A percentile compares a stretch with the other conserved stretches of the same genome.
phyloP scores from a whole-genome alignment of 805 yeast species.

The Candida tallmaniae region DNA sequence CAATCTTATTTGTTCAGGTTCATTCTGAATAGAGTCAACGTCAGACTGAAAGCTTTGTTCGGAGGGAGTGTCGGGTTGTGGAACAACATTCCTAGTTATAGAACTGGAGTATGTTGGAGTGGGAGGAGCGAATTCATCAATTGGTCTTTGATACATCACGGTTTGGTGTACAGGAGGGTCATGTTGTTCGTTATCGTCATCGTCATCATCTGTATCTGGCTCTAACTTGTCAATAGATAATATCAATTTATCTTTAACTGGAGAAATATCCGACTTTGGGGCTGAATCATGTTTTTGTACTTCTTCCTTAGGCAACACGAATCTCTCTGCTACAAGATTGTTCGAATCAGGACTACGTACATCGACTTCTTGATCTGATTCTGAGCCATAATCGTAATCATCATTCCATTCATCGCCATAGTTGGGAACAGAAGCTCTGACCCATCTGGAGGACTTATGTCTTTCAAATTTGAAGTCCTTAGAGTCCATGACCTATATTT shows the following conservation, averaged over 20 bases:
- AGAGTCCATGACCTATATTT: too few species aligned
- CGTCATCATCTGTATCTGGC: conserved; percentile 3
- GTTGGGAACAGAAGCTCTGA: conserved; percentile 36
- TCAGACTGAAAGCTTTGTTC: conserved; percentile 36
- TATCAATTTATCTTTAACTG: conserved; percentile 18
- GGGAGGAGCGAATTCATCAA: conserved; percentile 19
- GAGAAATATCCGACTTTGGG: neutral
- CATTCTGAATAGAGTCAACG: conserved; percentile 37
- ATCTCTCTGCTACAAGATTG: conserved; percentile 12
- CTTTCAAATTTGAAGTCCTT: conserved; percentile 40
- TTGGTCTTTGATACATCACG: neutral
- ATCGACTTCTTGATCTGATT: conserved; percentile 9
- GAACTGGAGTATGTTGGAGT: conserved; percentile 21
- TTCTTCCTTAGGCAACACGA: conserved; percentile 11
- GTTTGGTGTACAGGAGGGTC: conserved; percentile 6
- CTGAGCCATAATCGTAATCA: conserved; percentile 21
- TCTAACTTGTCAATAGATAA: conserved; percentile 31
- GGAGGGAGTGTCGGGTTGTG: conserved; percentile 28
- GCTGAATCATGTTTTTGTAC: neutral
- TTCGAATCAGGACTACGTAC: conserved; percentile 8
- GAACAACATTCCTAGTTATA: neutral
- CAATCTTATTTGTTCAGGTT: conserved; percentile 27
- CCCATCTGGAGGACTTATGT: conserved; percentile 43
- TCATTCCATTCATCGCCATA: conserved; percentile 42
- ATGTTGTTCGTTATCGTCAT: conserved; percentile 7